Evolutionary conservation across 176 grass and related monocot genomes (phyloP), one percentile per base, ranked within the genome.

Genomic region (Raddia guianensis): DNA sequence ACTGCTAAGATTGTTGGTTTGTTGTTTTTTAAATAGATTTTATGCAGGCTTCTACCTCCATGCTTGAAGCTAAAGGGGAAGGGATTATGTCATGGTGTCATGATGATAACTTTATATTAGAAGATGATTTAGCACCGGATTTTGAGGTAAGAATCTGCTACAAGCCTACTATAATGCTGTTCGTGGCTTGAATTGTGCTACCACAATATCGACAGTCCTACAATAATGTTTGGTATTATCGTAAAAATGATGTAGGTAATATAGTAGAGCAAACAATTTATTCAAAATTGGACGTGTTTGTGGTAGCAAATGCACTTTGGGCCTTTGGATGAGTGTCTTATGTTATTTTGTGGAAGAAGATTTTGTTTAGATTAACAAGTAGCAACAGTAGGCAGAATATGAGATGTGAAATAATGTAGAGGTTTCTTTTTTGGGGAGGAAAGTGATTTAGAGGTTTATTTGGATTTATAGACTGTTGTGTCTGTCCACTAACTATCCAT

Each of bases 21-120:
- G 50, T 14, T 21, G 12, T 45, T 58, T 77, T 49, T 70, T 18
- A 0, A 27, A 27, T 75, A 98, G 96, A 79, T 91, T 89, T 98
- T 63, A 79, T 95, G 77, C 88, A 91, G 77, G 86, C 75, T 62
- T 84, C 88, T 61, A 86, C 88, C n/a, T 95, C 88, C 73, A 93
- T 98, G 86, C 75, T 98, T 54, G 89, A 91, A 76, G 75, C 79
- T 19, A 95, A 82, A 81, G 86, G 86, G 66, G 88, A 95, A 66
- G 73, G 46, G 34, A 90, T 91, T 58, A 49, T 93, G 75, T 89
- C 92, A 64, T 86, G 81, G 70, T 93, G 85, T 63, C 67, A 75
- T 70, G 84, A 95, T 33, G 90, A 95, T 64, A 90, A 91, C 80
- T 95, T 98, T 42, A 91, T 98, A 72, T 81, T 98, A 74, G 92